Evolutionary conservation across 1,139 yeast genomes (phyloP), one percentile per base, ranked within the genome.

Genomic region (Suhomyces taliae): DNA sequence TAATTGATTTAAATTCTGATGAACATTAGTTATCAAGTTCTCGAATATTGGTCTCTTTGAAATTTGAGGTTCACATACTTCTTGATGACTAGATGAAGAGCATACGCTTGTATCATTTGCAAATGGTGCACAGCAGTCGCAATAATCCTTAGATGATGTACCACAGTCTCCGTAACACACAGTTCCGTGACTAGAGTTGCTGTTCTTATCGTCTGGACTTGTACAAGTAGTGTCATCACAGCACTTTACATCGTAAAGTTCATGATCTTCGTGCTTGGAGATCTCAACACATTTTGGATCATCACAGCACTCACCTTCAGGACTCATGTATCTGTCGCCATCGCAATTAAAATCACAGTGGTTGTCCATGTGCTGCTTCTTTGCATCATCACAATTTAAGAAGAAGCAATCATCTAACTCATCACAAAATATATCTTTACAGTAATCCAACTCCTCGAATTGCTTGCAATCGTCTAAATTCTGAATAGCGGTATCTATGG

Each of bases 381-480:
- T 53, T 26, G 58, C 49, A 46, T 63, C 69, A 37, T 66, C 69
- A 55, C 77, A 72, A 38, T 60, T 65, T 19, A 61, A 52, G 49
- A 67, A 74, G 59, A 70, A 74, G 46, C 80, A 76, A 55, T 74
- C 79, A 48, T 74, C 77, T 7, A 75, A 54, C 41, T 74, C 79
- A 41, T 73, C 73, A 53, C 80, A 75, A 37, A 74, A 64, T 6
- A 75, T 70, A 37, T 72, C 78, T 36, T 70, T 66, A 57, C 80
- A 75, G 39, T 64, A 50, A 4, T 67, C 66, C 31, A 65, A 52
- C 19, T 61, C 66, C n/a, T 71, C 75, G 37, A 69, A 59, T 40
- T 67, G 68, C 19, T 58, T 53, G 49, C 74, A 69, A 2, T 56
- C 46, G 7, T 50, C 60, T 8, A 47, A 41, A 2, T 42, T 46